A percentile compares a stretch with the other conserved stretches of the same genome.
Conservation (phyloP, 148 eudicot genomes). For the Persicaria maculosa region DNA sequence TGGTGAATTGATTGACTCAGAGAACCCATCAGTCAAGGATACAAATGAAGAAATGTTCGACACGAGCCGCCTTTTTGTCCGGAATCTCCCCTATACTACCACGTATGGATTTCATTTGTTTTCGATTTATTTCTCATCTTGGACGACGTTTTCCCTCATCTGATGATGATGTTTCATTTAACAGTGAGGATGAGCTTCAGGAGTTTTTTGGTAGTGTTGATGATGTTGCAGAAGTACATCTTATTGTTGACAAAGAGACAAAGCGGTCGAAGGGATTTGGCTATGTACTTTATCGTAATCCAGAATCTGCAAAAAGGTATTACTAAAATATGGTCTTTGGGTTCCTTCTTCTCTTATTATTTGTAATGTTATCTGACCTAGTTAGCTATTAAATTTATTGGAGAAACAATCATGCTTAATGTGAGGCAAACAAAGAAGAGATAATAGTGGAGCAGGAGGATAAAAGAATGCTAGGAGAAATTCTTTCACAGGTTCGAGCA, state of each 20-base stretch:
- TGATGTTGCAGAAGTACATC: slow-evolving; percentile 65
- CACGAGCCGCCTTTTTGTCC: slow-evolving; percentile 75
- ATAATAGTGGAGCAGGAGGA: background rate
- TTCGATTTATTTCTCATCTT: background rate
- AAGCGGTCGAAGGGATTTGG: slow-evolving; percentile 82
- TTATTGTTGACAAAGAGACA: slow-evolving; percentile 84
- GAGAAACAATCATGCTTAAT: background rate
- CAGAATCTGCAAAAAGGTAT: slow-evolving; percentile 84
- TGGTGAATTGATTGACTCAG: slow-evolving; percentile 23
- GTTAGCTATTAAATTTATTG: background rate
- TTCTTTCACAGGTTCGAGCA: slow-evolving; percentile 3
- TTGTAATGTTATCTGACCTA: background rate
- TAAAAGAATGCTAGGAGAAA: background rate
- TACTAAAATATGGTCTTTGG: background rate
- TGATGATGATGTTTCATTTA: slow-evolving; percentile 11
- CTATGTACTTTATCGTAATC: slow-evolving; percentile 49
- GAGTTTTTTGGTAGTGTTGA: slow-evolving; percentile 67
- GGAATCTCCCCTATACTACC: slow-evolving; percentile 80
- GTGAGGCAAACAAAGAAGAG: background rate
- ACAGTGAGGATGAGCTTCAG: slow-evolving; percentile 85
- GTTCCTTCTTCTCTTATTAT: background rate
- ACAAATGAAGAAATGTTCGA: slow-evolving; percentile 37
- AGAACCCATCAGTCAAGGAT: slow-evolving; percentile 32
- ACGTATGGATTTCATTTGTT: slow-evolving; percentile 36
- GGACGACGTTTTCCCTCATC: background rate